Conservation (phyloP, 2,329 filamentous ascomycete genomes). For the Diaporthe capsici region DNA sequence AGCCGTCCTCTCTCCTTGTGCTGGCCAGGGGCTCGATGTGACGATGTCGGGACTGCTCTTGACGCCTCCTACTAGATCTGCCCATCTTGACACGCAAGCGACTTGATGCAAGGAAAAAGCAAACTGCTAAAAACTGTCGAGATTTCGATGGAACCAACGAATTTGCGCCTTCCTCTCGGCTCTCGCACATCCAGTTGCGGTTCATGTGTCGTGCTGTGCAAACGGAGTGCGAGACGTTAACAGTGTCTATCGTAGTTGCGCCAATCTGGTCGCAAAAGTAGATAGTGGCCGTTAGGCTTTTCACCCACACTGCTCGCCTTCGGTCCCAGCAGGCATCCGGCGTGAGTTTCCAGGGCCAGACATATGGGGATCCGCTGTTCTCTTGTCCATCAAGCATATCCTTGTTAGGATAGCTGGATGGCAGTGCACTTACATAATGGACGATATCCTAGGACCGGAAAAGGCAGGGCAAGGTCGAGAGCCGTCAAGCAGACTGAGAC, state of each 20-base stretch:
- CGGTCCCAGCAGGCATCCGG: background rate
- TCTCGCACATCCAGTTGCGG: background rate
- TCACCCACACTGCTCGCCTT: background rate
- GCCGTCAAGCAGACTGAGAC: background rate
- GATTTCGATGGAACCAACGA: background rate
- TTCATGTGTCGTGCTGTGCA: background rate
- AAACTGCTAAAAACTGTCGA: too few relatives aligned
- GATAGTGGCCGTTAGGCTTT: background rate
- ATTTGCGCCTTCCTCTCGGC: too few relatives aligned
- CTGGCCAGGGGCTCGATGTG: background rate
- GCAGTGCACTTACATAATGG: background rate
- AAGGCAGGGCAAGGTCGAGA: background rate
- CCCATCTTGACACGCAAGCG: background rate
- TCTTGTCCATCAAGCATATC: background rate
- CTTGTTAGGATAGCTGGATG: background rate
- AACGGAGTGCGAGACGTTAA: background rate
- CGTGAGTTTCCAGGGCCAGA: background rate
- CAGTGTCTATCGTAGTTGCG: background rate
- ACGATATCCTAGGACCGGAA: background rate
- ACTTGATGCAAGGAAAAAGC: fast-evolving
- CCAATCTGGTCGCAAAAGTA: background rate
- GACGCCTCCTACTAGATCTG: background rate
- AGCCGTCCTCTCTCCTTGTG: background rate
- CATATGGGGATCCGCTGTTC: too few relatives aligned
- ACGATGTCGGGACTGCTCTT: background rate